phyloP scores from a whole-genome alignment of 306 rosid genomes.

The Oxytropis ochrocephala region DNA sequence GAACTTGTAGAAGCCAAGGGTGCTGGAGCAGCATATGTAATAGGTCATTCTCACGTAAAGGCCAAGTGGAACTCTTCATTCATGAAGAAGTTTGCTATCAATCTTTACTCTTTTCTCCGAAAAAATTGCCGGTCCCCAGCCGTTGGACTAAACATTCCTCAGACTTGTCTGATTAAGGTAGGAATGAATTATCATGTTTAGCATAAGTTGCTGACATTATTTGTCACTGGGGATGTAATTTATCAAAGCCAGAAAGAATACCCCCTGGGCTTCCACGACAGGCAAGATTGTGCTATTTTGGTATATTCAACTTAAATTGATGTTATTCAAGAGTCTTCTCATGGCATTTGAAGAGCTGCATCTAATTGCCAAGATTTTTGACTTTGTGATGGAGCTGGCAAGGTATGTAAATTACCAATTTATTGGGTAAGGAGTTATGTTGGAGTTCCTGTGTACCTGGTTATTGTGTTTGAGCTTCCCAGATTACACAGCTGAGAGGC shows the following conservation, averaged over 20 bases:
- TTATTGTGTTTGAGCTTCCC: conserved; percentile 25
- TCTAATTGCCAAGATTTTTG: conserved; percentile 20
- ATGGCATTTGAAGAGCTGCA: conserved; percentile 15
- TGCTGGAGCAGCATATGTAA: conserved; percentile 76
- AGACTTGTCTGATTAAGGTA: conserved; percentile 74
- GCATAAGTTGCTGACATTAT: conserved; percentile 8
- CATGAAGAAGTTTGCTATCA: conserved; percentile 53
- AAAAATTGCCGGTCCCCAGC: conserved; percentile 84
- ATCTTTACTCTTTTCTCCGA: conserved; percentile 75
- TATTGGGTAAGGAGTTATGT: conserved; percentile 16
- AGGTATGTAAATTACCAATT: conserved; percentile 23
- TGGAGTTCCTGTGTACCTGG: conserved; percentile 2
- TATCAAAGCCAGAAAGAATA: conserved; percentile 14
- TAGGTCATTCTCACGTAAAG: conserved; percentile 70
- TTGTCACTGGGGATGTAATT: conserved; percentile 10
- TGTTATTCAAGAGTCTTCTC: conserved; percentile 7
- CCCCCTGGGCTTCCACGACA: conserved; percentile 1
- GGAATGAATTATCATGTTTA: conserved; percentile 79
- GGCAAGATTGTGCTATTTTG: conserved; percentile 11
- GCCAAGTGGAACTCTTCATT: conserved; percentile 69
- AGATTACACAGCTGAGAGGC: conserved; percentile 5
- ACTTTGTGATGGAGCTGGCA: conserved; percentile 22
- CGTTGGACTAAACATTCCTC: conserved; percentile 79
- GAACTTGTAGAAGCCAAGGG: conserved; percentile 81
- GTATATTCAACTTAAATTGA: conserved; percentile 7